Conservation (phyloP, 805 yeast genomes). For the Yarrowia yakushimensis region DNA sequence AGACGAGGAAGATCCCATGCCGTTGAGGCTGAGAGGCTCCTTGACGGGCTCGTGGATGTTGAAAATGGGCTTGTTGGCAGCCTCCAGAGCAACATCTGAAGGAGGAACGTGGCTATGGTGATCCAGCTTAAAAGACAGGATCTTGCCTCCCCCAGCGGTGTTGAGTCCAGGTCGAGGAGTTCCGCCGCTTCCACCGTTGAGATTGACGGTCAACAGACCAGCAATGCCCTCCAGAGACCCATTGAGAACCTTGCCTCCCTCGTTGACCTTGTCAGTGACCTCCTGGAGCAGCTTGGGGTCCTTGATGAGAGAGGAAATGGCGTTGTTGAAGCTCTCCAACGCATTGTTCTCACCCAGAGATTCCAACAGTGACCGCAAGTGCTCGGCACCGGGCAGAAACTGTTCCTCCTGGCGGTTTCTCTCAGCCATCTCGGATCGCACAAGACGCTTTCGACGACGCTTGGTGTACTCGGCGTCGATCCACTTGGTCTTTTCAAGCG, state of each 20-base stretch:
- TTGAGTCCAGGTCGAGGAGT: not conserved
- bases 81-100: slow-evolving; percentile 7
- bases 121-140: slow-evolving; percentile 23
- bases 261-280: slow-evolving; percentile 30
- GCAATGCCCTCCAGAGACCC: slow-evolving; percentile 23
- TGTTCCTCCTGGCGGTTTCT: slow-evolving; percentile 2
- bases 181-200: not conserved
- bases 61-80: slow-evolving; percentile 19
- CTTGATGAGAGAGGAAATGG: slow-evolving; percentile 32
- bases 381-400: slow-evolving; percentile 26
- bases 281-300: slow-evolving; percentile 33
- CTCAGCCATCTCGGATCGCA: slow-evolving; percentile 36
- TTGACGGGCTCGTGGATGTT: slow-evolving; percentile 19
- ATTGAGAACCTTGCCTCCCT: slow-evolving; percentile 15
- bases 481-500: slow-evolving; percentile 58
- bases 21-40: not conserved
- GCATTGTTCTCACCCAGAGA: slow-evolving; percentile 31
- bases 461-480: slow-evolving; percentile 65
- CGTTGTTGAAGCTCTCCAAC: slow-evolving; percentile 31
- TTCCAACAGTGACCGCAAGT: slow-evolving; percentile 33
- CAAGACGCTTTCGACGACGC: slow-evolving; percentile 58
- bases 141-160: slow-evolving; percentile 12
- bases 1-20: not conserved
- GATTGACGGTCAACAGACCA: slow-evolving; percentile 11
- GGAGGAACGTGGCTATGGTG: not conserved